A percentile compares a stretch with the other conserved stretches of the same genome.
Evolutionary conservation across 495 filamentous ascomycete genomes (phyloP).

Genomic region (Aspergillus olivimuriae): DNA sequence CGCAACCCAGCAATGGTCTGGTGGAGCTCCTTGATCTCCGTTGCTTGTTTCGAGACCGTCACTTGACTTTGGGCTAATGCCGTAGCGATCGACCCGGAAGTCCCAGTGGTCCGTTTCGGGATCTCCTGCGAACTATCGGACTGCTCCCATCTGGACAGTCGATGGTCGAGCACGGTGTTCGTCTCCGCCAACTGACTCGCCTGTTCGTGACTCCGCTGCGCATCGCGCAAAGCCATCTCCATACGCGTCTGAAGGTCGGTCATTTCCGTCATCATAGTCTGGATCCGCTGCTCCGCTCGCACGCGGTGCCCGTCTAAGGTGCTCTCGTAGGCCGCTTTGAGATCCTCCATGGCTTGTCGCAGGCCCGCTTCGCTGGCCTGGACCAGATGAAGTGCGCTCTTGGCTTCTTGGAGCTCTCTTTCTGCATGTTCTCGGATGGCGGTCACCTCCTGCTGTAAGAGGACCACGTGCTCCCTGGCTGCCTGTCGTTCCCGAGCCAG

Average conservation of each 20-base stretch:
- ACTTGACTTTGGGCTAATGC: constrained; percentile 10
- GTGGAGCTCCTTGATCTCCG: constrained; percentile 3
- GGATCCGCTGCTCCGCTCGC: not conserved
- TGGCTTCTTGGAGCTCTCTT: too few relatives aligned
- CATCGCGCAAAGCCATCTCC: constrained; percentile 9
- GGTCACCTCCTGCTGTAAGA: too few relatives aligned
- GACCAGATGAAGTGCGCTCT: too few relatives aligned
- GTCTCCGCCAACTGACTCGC: not conserved
- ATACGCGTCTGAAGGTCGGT: constrained; percentile 1
- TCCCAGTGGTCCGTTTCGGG: constrained; percentile 5
- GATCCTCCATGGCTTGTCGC: not conserved
- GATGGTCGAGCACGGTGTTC: constrained; percentile 6
- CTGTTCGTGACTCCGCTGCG: constrained; percentile 7
- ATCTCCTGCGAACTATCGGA: constrained; percentile 4
- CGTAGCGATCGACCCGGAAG: constrained; percentile 4
- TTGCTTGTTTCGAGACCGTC: constrained; percentile 4
- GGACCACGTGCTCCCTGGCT: too few relatives aligned
- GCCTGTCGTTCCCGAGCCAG: not conserved
- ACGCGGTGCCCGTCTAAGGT: not conserved
- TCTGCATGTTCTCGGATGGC: too few relatives aligned
- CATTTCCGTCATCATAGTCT: not conserved
- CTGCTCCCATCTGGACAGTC: not conserved
- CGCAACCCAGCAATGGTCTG: not conserved
- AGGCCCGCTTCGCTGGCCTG: not conserved
- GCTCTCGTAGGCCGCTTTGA: not conserved